phyloP scores from a whole-genome alignment of 1,284 basidiomycete species.

The Puccinia hordei region DNA sequence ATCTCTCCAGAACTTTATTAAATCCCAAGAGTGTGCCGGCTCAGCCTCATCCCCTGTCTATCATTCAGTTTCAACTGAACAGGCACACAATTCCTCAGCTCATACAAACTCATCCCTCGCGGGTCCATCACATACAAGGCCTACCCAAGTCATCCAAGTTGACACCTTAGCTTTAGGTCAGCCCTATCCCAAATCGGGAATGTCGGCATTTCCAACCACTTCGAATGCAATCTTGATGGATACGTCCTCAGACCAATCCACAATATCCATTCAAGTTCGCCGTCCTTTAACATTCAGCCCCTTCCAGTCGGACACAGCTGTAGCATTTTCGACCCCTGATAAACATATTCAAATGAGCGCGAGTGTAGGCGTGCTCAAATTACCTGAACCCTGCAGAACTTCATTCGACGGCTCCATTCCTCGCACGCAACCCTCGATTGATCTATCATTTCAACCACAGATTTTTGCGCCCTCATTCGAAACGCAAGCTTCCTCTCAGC shows the following conservation, averaged over 20 bases:
- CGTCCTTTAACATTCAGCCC: neutral
- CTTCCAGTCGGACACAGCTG: neutral
- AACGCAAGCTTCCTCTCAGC: neutral
- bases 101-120: neutral
- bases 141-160: neutral
- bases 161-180: neutral
- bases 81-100: neutral
- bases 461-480: neutral
- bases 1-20: constrained; percentile 12
- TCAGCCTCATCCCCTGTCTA: neutral
- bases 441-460: neutral
- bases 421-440: neutral
- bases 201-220: neutral
- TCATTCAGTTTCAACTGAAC: neutral
- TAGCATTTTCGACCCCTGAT: neutral
- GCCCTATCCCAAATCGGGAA: neutral
- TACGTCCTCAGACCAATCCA: neutral
- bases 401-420: constrained; percentile 10
- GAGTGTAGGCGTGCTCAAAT: neutral
- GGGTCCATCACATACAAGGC: neutral
- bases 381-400: neutral
- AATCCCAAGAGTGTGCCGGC: neutral
- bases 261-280: neutral
- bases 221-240: constrained; percentile 13
- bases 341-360: neutral